phyloP scores from a whole-genome alignment of 371 early-diverging fungal species.

The Mucor velutinosus region DNA sequence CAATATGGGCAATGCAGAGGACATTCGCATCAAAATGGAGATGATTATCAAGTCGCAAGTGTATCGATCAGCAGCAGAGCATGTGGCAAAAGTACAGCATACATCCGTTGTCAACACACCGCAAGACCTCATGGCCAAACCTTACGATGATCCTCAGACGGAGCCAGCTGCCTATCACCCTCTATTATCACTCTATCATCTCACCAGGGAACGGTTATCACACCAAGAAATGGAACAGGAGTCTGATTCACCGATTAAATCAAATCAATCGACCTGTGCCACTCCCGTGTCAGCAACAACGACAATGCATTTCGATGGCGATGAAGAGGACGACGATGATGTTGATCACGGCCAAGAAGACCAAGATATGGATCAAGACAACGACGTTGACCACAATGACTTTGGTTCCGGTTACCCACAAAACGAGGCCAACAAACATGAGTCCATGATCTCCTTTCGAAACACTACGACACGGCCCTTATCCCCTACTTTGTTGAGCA shows the following conservation, averaged over 20 bases:
- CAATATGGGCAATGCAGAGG: slow-evolving; percentile 77
- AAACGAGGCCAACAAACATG: neutral
- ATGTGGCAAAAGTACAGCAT: slow-evolving; percentile 15
- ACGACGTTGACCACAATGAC: neutral
- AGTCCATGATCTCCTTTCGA: neutral
- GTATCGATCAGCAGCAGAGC: slow-evolving; percentile 27
- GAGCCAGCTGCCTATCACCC: slow-evolving; percentile 62
- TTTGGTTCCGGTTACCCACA: slow-evolving; percentile 3
- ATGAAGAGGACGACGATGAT: neutral
- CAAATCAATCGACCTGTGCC: neutral
- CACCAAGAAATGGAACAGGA: slow-evolving; percentile 69
- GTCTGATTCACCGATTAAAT: slow-evolving; percentile 3
- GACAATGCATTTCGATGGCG: neutral
- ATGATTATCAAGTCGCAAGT: slow-evolving; percentile 44
- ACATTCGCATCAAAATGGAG: slow-evolving; percentile 58
- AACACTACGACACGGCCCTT: neutral
- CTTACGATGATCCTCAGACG: slow-evolving; percentile 43
- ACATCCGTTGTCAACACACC: slow-evolving; percentile 36
- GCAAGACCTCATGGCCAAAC: slow-evolving; percentile 38
- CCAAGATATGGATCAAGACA: neutral
- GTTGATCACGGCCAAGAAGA: neutral
- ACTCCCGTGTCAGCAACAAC: neutral
- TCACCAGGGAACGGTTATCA: slow-evolving; percentile 80
- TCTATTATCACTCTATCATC: slow-evolving; percentile 79
- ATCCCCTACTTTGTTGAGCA: neutral